A percentile compares a stretch with the other conserved stretches of the same genome.
Evolutionary conservation across 805 yeast genomes (phyloP).

Genomic region (Wickerhamiella hasegawae): DNA sequence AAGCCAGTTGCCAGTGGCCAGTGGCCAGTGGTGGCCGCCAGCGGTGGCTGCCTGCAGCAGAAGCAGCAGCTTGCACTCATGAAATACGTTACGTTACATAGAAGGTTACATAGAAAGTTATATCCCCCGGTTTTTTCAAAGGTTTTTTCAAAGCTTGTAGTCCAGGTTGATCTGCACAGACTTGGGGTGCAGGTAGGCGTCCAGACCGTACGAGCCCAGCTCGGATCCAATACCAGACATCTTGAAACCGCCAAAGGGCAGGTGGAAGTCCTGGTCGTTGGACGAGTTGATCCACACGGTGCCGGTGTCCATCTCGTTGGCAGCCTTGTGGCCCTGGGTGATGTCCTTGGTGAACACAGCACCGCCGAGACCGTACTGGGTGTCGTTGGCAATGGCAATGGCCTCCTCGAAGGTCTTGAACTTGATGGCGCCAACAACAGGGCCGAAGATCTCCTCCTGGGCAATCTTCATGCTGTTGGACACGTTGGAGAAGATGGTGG

Average conservation of each 20-base stretch:
- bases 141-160: slow-evolving; percentile 11
- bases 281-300: slow-evolving; percentile 68
- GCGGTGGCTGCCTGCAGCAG: too few species aligned
- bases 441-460: slow-evolving; percentile 77
- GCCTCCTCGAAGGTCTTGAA: slow-evolving; percentile 57
- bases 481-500: slow-evolving; percentile 64
- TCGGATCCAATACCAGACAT: slow-evolving; percentile 89
- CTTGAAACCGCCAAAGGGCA: slow-evolving; percentile 90
- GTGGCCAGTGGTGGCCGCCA: too few species aligned
- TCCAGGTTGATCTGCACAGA: slow-evolving; percentile 37
- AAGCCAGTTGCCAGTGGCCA: too few species aligned
- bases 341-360: slow-evolving; percentile 62
- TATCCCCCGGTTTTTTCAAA: too few species aligned
- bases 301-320: slow-evolving; percentile 47
- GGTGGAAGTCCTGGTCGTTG: slow-evolving; percentile 71
- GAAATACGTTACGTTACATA: too few species aligned
- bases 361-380: slow-evolving; percentile 69
- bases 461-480: slow-evolving; percentile 48
- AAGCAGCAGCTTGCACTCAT: too few species aligned
- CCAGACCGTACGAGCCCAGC: slow-evolving; percentile 77
- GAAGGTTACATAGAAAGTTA: too few species aligned
- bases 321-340: slow-evolving; percentile 46
- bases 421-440: slow-evolving; percentile 56
- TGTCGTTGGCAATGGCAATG: slow-evolving; percentile 48
- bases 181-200: slow-evolving; percentile 72